Evolutionary conservation across 257 asterid species (phyloP), one percentile per base, ranked within the genome.

Genomic region (Mentha longifolia): DNA sequence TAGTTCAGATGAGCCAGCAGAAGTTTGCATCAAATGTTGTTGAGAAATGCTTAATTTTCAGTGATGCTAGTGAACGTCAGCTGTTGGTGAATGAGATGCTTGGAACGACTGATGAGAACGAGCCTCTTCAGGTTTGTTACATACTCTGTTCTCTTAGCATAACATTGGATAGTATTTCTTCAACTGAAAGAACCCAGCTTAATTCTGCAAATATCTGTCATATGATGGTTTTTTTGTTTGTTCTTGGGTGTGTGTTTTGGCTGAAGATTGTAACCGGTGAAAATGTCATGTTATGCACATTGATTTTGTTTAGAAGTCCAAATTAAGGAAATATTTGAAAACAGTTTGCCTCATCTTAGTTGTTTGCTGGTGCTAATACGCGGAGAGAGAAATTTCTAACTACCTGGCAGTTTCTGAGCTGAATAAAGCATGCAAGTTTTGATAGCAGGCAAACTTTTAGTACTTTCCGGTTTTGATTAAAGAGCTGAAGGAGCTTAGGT

Each of bases 1-100:
- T 93, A 47, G 98, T 93, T 61, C 93, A 88, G 79, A 93, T 93
- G 98, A 93, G 98, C 82, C 98, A 93, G 87, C 98, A 93, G 89
- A 93, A 93, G 85, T 93, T 90, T 73, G 98, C 98, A 11, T 93
- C 98, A 11, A 93, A 93, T 65, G 98, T 93, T 63, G 97, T 93
- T 25, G 98, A 93, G 92, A 93, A 90, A 78, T 93, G 98, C 81
- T 83, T 93, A 76, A 76, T 96, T 67, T 93, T 90, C 78, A 82
- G 97, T 22, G 92, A 89, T 80, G 87, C 95, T 22, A 79, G 78
- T 71, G 92, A 90, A 77, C 89, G 97, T 43, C 94, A 85, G 55
- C 88, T 90, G 25, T 74, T 93, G 83, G 94, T 93, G 80, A 85
- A 85, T 25, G 98, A 93, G 91, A 93, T 93, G 98, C 97, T 93